phyloP scores from a whole-genome alignment of 495 filamentous ascomycete genomes.

The Rhizodiscina lignyota region DNA sequence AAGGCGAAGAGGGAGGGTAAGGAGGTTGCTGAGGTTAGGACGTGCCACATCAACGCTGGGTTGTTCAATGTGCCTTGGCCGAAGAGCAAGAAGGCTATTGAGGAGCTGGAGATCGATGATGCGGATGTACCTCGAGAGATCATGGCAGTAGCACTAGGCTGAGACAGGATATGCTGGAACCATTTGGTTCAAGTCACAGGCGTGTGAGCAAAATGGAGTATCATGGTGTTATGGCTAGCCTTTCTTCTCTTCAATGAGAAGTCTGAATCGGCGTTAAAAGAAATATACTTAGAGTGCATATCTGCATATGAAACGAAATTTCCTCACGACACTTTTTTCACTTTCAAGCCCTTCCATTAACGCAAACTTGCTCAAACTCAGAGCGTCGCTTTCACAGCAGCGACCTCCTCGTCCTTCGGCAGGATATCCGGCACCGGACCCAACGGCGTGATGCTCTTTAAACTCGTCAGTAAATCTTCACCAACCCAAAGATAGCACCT shows the following conservation, averaged over 20 bases:
- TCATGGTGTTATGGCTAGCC: no score
- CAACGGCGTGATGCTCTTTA: conserved; percentile 40
- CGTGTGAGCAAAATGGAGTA: no score
- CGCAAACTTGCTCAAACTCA: no score
- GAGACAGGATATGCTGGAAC: no score
- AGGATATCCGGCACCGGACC: conserved; percentile 47
- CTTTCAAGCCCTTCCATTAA: no score
- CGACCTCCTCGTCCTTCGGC: conserved; percentile 42
- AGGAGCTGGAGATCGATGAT: conserved; percentile 15
- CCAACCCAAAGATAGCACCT: background rate
- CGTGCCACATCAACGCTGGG: conserved; percentile 24
- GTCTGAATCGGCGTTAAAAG: no score
- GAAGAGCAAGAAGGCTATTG: conserved; percentile 16
- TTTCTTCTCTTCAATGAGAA: no score
- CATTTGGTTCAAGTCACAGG: no score
- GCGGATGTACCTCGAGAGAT: background rate
- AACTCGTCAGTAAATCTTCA: background rate
- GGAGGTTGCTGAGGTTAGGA: conserved; percentile 12
- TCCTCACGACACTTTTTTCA: no score
- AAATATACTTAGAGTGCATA: no score
- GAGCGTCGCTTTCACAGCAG: conserved; percentile 27
- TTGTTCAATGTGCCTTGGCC: conserved; percentile 22
- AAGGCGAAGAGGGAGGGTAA: conserved; percentile 4
- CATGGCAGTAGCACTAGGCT: background rate
- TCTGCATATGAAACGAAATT: no score